A percentile compares a stretch with the other conserved stretches of the same genome.
Conservation (phyloP, 768 basidiomycete species). For the Russula virescens region DNA sequence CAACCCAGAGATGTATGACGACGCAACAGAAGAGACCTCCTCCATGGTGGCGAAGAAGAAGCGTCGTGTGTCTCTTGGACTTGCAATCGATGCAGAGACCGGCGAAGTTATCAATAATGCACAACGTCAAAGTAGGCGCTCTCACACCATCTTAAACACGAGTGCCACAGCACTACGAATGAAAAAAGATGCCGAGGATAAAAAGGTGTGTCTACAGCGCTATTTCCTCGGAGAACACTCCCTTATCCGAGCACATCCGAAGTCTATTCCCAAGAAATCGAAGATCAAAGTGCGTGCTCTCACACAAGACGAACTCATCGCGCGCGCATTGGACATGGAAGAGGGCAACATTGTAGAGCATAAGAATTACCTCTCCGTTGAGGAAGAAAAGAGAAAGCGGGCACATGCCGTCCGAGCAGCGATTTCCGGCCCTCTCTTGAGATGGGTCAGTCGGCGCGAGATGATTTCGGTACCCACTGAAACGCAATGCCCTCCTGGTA, state of each 20-base stretch:
- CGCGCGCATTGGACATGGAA: slow-evolving; percentile 78
- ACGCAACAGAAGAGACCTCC: slow-evolving; percentile 26
- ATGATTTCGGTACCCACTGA: slow-evolving; percentile 39
- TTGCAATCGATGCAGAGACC: slow-evolving; percentile 53
- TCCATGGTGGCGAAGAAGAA: slow-evolving; percentile 32
- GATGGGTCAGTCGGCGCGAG: slow-evolving; percentile 67
- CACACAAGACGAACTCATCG: slow-evolving; percentile 82
- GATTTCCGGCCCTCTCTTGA: slow-evolving; percentile 59
- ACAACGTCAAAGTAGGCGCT: slow-evolving; percentile 54
- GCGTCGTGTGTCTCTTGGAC: slow-evolving; percentile 50
- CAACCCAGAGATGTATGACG: slow-evolving; percentile 43
- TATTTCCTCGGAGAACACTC: slow-evolving; percentile 21
- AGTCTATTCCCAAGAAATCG: slow-evolving; percentile 52
- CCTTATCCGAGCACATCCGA: background rate
- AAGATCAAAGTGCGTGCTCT: slow-evolving; percentile 47
- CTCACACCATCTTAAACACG: slow-evolving; percentile 66
- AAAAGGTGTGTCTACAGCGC: slow-evolving; percentile 41
- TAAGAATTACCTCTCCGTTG: slow-evolving; percentile 67
- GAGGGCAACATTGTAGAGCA: slow-evolving; percentile 79
- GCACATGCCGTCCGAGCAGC: slow-evolving; percentile 55
- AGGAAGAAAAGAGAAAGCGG: slow-evolving; percentile 76
- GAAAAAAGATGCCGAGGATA: slow-evolving; percentile 56
- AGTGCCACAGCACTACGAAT: slow-evolving; percentile 59
- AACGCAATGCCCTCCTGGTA: slow-evolving; percentile 34
- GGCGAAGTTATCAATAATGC: slow-evolving; percentile 46